Percentiles rank a stretch among this genome's conserved stretches.
These are phyloP conservation scores for Ustilago tritici DNA, from an alignment of 1,284 basidiomycete genomes.

Conservation along the genomic window DNA sequence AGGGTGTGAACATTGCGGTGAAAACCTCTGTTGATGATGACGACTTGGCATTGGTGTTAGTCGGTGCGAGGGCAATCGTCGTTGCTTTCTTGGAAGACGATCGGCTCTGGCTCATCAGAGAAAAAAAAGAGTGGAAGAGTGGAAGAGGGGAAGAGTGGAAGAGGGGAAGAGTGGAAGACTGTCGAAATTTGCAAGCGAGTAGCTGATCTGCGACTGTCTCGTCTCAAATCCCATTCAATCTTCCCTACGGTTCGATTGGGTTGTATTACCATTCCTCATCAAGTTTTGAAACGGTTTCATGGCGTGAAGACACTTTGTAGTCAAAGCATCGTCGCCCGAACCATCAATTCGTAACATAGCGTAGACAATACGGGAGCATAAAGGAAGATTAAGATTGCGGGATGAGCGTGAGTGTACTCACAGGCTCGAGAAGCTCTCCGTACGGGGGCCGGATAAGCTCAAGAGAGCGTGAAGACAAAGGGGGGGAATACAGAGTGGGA, in stretches of 20 bases:
- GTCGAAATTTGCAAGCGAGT: slow-evolving; percentile 15
- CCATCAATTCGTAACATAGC: no score
- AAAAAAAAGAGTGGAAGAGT: no score
- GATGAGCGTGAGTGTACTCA: no score
- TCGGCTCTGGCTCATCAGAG: slow-evolving; percentile 6
- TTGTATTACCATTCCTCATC: slow-evolving; percentile 9
- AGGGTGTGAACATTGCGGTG: background rate
- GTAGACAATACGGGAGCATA: no score
- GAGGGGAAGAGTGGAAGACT: background rate
- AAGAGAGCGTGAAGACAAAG: no score
- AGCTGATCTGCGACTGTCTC: slow-evolving; percentile 33
- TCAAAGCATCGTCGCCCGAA: slow-evolving; percentile 8
- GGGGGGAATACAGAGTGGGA: no score
- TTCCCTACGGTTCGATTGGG: background rate
- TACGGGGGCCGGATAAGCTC: no score
- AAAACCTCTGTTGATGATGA: background rate
- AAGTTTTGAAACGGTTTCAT: background rate
- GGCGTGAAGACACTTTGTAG: background rate
- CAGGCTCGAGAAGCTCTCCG: no score
- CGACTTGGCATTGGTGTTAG: background rate
- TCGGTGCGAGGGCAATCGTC: slow-evolving; percentile 20
- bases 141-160: background rate
- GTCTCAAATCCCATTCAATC: background rate
- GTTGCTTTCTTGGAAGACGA: slow-evolving; percentile 15
- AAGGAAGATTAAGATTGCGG: no score